phyloP scores from a whole-genome alignment of 2,329 filamentous ascomycete species.

The Pseudogymnoascus sp. region DNA sequence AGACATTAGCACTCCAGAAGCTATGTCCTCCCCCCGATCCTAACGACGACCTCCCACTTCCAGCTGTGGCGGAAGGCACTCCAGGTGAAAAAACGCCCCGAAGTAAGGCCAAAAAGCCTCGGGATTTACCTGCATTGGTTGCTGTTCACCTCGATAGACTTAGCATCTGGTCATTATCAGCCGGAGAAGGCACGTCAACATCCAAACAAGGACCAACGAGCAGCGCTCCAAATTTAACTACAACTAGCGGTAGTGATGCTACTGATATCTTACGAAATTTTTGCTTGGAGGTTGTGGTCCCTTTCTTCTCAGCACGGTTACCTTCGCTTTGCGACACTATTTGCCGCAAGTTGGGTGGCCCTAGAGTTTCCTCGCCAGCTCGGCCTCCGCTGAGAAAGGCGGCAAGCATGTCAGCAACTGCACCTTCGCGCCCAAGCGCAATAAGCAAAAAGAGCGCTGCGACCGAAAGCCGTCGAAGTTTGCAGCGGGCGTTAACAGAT shows the following conservation, averaged over 20 bases:
- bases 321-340: conserved; percentile 63
- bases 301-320: conserved; percentile 73
- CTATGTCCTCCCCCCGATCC: conserved; percentile 33
- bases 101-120: conserved; percentile 31
- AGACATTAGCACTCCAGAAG: conserved; percentile 63
- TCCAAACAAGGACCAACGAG: conserved; percentile 14
- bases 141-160: conserved; percentile 71
- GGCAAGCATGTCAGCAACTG: conserved; percentile 31
- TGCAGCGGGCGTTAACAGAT: conserved; percentile 57
- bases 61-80: conserved; percentile 22
- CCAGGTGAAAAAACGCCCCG: conserved; percentile 20
- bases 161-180: conserved; percentile 67
- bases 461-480: conserved; percentile 40
- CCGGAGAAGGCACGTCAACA: conserved; percentile 10
- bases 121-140: conserved; percentile 58
- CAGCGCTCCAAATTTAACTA: not conserved
- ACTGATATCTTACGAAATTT: conserved; percentile 65
- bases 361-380: conserved; percentile 51
- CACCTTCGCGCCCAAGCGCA: conserved; percentile 44
- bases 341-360: conserved; percentile 70
- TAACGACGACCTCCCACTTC: conserved; percentile 25
- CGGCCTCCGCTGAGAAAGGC: conserved; percentile 43
- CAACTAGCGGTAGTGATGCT: conserved; percentile 12
- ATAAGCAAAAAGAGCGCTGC: conserved; percentile 41
- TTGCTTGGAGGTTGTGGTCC: conserved; percentile 71